These are phyloP conservation scores for Cercophora newfieldiana DNA, from an alignment of 495 filamentous ascomycete genomes.

Conservation along the genomic window DNA sequence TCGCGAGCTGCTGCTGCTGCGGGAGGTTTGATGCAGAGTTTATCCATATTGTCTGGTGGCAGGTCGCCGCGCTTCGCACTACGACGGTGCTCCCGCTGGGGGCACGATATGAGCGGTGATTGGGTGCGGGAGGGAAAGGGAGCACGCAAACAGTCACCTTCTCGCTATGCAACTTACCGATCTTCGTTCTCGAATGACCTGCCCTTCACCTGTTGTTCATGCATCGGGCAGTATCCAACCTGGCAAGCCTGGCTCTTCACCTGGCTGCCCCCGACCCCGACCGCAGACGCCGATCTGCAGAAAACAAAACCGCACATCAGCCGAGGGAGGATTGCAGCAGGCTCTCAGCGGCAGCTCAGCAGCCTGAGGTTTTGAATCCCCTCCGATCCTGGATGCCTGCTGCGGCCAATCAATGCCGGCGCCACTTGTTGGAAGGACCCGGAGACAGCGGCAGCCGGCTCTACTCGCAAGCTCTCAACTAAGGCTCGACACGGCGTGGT, in stretches of 20 bases:
- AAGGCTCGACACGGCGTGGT: not conserved
- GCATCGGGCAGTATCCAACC: not conserved
- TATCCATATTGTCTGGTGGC: conserved; percentile 15
- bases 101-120: not conserved
- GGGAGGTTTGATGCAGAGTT: conserved; percentile 7
- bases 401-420: conserved; percentile 16
- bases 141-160: conserved; percentile 1
- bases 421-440: not conserved
- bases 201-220: conserved; percentile 7
- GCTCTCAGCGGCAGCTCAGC: not conserved
- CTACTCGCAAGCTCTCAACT: conserved; percentile 1
- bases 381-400: not conserved
- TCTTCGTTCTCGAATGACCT: not conserved
- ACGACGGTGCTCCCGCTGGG: conserved; percentile 1
- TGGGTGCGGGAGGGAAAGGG: not conserved
- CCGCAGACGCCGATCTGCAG: conserved; percentile 7
- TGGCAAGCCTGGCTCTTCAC: not conserved
- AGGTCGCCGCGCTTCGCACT: conserved; percentile 6
- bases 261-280: not conserved
- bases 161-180: conserved; percentile 8
- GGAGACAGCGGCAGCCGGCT: not conserved
- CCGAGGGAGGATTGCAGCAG: conserved; percentile 14
- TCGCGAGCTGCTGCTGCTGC: not conserved
- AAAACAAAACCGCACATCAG: conserved; percentile 19
- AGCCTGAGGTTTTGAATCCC: conserved; percentile 19